Base-by-base conservation (phyloP, 2,329 filamentous ascomycete species). In the Westerdykella ornata region DNA sequence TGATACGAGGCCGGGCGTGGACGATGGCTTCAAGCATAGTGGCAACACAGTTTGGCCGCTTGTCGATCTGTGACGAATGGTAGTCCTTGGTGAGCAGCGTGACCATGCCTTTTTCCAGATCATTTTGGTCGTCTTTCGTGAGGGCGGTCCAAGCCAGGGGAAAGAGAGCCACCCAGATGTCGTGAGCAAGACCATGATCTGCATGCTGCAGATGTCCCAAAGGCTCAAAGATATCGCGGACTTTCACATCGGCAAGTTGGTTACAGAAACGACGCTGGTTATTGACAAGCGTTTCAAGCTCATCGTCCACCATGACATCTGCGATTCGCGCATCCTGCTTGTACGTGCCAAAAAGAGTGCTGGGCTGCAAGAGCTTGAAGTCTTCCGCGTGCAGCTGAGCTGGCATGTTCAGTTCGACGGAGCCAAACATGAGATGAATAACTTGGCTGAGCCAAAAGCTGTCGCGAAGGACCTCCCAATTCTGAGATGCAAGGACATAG, bases 381-480 rank as follows among this genome's bases (percentile, higher is more conserved):
- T 98, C 92, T 9, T 94, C 87, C 0, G 75, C 63, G 53, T 96
- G 82, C 38, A 98, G 73, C 52, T 88, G 84, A 20, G 88, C 79
- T 12, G 78, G 74, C n/a, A 77, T 77, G 51, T 85, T 87, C 74
- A 87, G 83, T 62, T 98, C 92, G 32, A 97, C 78, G 5, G 87
- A 89, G 13, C 92, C 89, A 49, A 98, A 80, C 42, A 99, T 79
- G 31, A 98, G 74, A 57, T 98, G 92, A 14, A 88, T 88, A 26
- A 94, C 90, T 67, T 99, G 92, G 31, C 88, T 84, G 37, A 99
- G 73, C 94, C 94, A 99, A 70, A 94, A 99, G 1, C 87, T 94
- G 54, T 98, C 92, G 2, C 81, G 82, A 36, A 99, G 74, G 0
- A 87, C 94, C 62, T 97, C 90, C 92, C 92, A 99, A 55, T 97